These are phyloP conservation scores for Zymoseptoria tritici DNA, from an alignment of 2,329 filamentous ascomycete genomes.

Conservation along the genomic window DNA sequence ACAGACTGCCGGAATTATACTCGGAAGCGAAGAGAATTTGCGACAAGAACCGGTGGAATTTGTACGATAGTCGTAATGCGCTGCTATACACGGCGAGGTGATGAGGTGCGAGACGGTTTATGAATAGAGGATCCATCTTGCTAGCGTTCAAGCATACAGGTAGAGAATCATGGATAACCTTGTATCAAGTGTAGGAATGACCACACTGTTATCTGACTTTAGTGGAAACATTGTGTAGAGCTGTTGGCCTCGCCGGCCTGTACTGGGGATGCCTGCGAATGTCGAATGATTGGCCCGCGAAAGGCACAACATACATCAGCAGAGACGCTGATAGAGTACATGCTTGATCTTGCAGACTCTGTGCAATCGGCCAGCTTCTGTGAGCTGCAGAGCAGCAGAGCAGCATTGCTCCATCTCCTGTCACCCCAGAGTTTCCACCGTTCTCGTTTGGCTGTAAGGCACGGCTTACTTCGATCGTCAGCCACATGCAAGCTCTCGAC, in stretches of 20 bases:
- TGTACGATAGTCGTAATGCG: slow-evolving; percentile 18
- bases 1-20: slow-evolving; percentile 16
- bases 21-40: slow-evolving; percentile 22
- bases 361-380: not conserved
- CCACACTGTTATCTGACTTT: not conserved
- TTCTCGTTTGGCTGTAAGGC: not conserved
- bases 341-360: not conserved
- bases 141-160: not conserved
- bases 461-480: not conserved
- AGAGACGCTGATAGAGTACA: not conserved
- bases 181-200: not conserved
- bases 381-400: not conserved
- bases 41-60: slow-evolving; percentile 23
- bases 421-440: too few relatives aligned
- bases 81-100: slow-evolving; percentile 20
- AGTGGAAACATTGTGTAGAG: not conserved
- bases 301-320: not conserved
- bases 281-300: not conserved
- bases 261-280: not conserved
- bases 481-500: not conserved
- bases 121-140: not conserved
- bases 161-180: not conserved
- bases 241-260: not conserved
- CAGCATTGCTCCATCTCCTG: not conserved
- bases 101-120: not conserved